Conservation (phyloP, 257 asterid genomes). For the Gynochthodes officinalis region DNA sequence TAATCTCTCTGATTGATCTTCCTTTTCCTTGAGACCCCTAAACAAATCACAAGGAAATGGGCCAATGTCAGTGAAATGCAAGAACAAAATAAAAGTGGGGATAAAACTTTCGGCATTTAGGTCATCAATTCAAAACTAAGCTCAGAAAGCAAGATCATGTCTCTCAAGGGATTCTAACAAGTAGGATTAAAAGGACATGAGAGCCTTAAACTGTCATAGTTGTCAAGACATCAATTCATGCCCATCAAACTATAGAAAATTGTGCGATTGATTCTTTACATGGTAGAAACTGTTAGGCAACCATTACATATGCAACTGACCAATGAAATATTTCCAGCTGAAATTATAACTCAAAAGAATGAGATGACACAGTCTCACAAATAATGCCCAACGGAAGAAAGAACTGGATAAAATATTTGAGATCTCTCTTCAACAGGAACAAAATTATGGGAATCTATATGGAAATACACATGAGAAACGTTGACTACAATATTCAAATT, state of each 20-base stretch:
- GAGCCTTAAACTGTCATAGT: not conserved
- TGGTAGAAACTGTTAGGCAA: too few relatives aligned
- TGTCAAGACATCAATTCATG: not conserved
- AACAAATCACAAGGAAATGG: slow-evolving; percentile 1
- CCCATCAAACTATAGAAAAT: not conserved
- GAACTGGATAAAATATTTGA: not conserved
- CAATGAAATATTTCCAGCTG: not conserved
- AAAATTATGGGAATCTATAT: not conserved
- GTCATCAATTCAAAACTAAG: not conserved
- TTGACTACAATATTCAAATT: not conserved
- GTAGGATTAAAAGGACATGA: not conserved
- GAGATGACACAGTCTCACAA: not conserved
- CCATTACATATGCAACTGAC: not conserved
- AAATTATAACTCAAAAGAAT: not conserved
- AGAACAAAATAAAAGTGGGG: not conserved
- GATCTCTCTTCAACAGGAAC: not conserved
- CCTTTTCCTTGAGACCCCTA: slow-evolving; percentile 53
- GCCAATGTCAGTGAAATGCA: not conserved
- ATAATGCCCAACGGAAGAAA: not conserved
- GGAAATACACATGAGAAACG: not conserved
- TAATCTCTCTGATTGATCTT: slow-evolving; percentile 46
- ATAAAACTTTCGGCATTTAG: not conserved
- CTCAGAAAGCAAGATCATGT: not conserved
- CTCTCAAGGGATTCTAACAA: not conserved
- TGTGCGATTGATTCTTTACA: too few relatives aligned